Evolutionary conservation across 73 alveolate genomes (phyloP), one percentile per base, ranked within the genome.

Genomic region (Paraurostyla sp.): DNA sequence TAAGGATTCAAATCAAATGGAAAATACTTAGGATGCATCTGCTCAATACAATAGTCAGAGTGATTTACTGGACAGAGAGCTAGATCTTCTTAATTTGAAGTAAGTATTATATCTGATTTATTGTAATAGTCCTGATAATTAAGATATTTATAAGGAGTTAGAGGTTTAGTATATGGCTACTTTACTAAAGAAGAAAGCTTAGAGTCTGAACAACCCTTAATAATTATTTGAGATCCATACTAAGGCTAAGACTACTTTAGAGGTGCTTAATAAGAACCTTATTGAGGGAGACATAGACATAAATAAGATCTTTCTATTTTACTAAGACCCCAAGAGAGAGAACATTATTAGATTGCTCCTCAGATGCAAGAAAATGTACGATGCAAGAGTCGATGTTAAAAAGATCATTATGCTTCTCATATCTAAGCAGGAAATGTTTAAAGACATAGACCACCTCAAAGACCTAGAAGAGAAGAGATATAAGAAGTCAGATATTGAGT

Each of bases 341-440:
- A 83, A 83, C 49, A 46, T 33, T 2, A 78, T 68, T 18, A 83
- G 76, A 50, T 69, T 83, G 2, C 78, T 83, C 20, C 25, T 83
- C 11, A 36, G 92, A 68, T 83, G 92, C 48, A 83, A 83, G 48
- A 42, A 58, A 22, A 65, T 83, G 80, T 68, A 58, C 33, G 87
- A 75, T 11, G 87, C 87, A 3, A 43, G 87, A 75, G 69, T 75
- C 23, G 87, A 75, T 75, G 87, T 75, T 7, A 75, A 49, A 29
- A 75, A 60, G 49, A 60, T 60, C 25, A 9, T 60, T 60, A 25
- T 60, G 45, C 7, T 60, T 6, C 22, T 60, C 51, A 60, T 60
- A 16, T 29, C 78, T 6, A 29, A 29, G 50, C 45, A 9, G 32
- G 78, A 60, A 30, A 7, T 60, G 50, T 16, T 9, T 3, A 27